Evolutionary conservation across 106 monocot genomes (phyloP), one percentile per base, ranked within the genome.

Genomic region (Dendrobium nobile): DNA sequence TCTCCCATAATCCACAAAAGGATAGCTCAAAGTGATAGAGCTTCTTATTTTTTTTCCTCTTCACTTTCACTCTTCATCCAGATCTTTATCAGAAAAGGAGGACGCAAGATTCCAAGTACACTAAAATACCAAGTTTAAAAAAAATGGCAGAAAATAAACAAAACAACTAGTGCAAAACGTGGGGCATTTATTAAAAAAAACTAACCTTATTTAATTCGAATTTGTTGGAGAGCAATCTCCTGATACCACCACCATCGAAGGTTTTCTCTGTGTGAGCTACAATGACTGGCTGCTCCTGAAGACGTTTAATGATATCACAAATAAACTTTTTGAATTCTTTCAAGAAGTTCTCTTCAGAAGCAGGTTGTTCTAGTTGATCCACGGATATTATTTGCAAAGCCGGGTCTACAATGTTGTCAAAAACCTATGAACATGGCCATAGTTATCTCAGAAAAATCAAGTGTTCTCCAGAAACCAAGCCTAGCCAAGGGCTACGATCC

Each of bases 231-330:
- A 97, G 82, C 58, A 97, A 70, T 77, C 86, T 88, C 75, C 82
- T 86, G 48, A 97, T 83, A 47, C 87, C 86, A 75, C 80, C 90
- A 40, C 94, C 96, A 80, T 97, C 90, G 24, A 90, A 92, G 18
- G 80, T 90, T 75, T 92, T 92, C 18, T 94, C 96, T 20, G 81
- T 94, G 79, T 94, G 94, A 9, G 96, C 96, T 75, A 97, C 93
- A 37, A 97, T 92, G 18, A 94, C 87, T 51, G 86, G 96, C 41
- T 89, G 85, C 79, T 94, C 94, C 22, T 89, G 82, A 40, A 97
- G 92, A 10, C 77, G 79, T 17, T 75, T 82, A 24, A 45, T 77
- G 26, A 97, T 86, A 13, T 33, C 42, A 33, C 77, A 27, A 42
- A 93, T 42, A 74, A 92, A 55, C 74, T 89, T 90, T 85, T 87